phyloP scores from a whole-genome alignment of 768 basidiomycete genomes.

The Lanmaoa pseudosensibilis region DNA sequence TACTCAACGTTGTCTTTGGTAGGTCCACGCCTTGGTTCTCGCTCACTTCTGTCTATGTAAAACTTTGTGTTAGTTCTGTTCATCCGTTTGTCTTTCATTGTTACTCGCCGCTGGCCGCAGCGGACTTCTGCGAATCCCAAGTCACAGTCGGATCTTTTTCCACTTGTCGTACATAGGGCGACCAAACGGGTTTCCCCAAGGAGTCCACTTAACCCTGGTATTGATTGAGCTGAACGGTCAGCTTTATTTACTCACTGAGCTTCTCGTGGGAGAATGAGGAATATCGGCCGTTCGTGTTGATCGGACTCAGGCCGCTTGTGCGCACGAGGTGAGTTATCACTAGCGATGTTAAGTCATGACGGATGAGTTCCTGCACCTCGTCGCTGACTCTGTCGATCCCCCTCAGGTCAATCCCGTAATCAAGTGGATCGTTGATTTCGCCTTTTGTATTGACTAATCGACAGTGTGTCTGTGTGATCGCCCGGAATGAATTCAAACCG shows the following conservation, averaged over 20 bases:
- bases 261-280: background rate
- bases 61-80: background rate
- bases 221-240: background rate
- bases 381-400: background rate
- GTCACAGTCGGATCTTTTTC: background rate
- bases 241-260: background rate
- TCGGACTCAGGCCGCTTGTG: background rate
- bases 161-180: background rate
- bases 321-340: background rate
- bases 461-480: background rate
- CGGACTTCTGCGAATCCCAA: background rate
- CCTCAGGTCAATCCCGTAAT: background rate
- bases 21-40: too few relatives aligned
- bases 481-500: background rate
- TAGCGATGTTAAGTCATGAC: background rate
- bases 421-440: background rate
- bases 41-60: too few relatives aligned
- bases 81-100: background rate
- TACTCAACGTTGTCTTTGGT: too few relatives aligned
- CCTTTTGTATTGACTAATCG: background rate
- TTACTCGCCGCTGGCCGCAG: background rate
- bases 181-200: background rate
- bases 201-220: background rate
- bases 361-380: background rate
- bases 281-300: background rate